Evolutionary conservation across 352 stramenopile species (phyloP).

Genomic region (Globisporangium takayamanum): DNA sequence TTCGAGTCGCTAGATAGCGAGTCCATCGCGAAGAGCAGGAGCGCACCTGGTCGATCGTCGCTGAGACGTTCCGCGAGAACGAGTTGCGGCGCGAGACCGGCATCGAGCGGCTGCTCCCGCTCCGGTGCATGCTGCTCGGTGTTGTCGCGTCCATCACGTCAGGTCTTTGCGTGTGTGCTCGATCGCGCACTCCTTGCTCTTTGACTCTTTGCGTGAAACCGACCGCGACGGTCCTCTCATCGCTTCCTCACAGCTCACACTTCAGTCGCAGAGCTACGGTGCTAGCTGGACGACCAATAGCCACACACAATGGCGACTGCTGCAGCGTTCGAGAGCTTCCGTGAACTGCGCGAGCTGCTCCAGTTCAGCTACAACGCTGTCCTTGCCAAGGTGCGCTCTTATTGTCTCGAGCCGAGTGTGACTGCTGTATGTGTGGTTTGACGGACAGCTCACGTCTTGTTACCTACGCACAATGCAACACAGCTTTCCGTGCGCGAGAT

Average conservation of each 20-base stretch:
- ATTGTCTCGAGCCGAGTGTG: too few relatives aligned
- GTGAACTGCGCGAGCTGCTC: constrained; percentile 10
- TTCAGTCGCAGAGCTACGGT: background rate
- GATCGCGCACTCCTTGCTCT: background rate
- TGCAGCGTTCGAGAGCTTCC: constrained; percentile 1
- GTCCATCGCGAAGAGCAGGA: background rate
- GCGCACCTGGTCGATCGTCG: constrained; percentile 26
- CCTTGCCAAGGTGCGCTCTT: constrained; percentile 8
- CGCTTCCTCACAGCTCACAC: background rate
- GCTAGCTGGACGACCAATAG: too few relatives aligned
- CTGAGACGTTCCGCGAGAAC: constrained; percentile 22
- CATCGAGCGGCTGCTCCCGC: constrained; percentile 4
- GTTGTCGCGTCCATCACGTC: background rate
- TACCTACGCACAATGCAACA: background rate
- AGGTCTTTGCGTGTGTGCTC: background rate
- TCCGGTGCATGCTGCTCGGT: background rate
- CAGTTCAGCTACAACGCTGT: constrained; percentile 9
- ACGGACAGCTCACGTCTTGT: background rate
- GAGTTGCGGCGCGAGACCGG: constrained; percentile 22
- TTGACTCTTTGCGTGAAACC: too few relatives aligned
- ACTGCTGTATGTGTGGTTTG: background rate
- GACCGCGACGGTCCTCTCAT: background rate
- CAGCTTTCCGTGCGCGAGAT: constrained; percentile 43
- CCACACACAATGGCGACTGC: background rate
- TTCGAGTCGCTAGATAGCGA: background rate